A percentile compares a stretch with the other conserved stretches of the same genome.
phyloP scores from a whole-genome alignment of 805 yeast species.

The Saccharomycopsis selenospora region DNA sequence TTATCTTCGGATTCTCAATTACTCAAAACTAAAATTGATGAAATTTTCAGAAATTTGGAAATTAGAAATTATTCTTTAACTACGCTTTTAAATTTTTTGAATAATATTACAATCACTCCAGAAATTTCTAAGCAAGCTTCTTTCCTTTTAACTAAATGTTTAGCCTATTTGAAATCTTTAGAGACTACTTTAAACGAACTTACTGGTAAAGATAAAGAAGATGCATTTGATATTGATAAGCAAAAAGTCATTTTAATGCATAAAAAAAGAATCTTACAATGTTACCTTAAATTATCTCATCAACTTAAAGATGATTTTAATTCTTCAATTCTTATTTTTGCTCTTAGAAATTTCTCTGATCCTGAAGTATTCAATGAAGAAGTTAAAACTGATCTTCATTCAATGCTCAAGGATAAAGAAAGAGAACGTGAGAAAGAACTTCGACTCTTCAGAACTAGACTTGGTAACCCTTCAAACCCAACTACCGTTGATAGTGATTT shows the following conservation, averaged over 20 bases:
- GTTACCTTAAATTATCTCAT: constrained; percentile 33
- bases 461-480: constrained; percentile 4
- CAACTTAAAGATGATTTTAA: constrained; percentile 32
- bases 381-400: background rate
- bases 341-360: constrained; percentile 37
- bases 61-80: constrained; percentile 53
- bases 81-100: constrained; percentile 48
- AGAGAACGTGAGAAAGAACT: constrained; percentile 21
- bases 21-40: constrained; percentile 23
- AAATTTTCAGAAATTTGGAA: constrained; percentile 37
- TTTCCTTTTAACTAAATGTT: constrained; percentile 39
- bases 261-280: constrained; percentile 39
- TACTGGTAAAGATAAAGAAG: constrained; percentile 19
- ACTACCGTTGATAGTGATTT: constrained; percentile 16
- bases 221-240: constrained; percentile 23
- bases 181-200: constrained; percentile 27
- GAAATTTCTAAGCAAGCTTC: constrained; percentile 41
- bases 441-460: constrained; percentile 9
- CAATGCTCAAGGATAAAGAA: constrained; percentile 18
- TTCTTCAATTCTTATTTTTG: constrained; percentile 34
- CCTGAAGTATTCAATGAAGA: constrained; percentile 29
- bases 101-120: constrained; percentile 32
- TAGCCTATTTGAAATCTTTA: constrained; percentile 29
- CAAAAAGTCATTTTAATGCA: constrained; percentile 31
- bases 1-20: constrained; percentile 28